A percentile compares a stretch with the other conserved stretches of the same genome.
Conservation (phyloP, 2,329 filamentous ascomycete genomes). For the Daldinia sp. region DNA sequence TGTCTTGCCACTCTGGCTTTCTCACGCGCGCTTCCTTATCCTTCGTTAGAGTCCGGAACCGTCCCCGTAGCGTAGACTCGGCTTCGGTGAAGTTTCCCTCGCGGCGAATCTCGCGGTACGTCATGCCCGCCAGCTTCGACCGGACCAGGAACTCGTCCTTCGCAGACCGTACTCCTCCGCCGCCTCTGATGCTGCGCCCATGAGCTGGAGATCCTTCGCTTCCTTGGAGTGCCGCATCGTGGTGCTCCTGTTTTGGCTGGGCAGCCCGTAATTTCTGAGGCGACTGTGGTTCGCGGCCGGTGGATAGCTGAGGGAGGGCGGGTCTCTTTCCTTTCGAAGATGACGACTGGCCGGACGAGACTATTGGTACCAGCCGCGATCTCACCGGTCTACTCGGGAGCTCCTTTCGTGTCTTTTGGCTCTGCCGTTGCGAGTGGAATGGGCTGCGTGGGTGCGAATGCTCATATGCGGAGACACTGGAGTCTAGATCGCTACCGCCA, state of each 20-base stretch:
- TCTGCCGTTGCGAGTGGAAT: conserved; percentile 29
- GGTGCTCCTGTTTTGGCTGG: conserved; percentile 23
- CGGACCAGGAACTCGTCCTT: conserved; percentile 65
- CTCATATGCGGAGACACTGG: conserved; percentile 36
- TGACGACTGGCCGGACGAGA: conserved; percentile 4
- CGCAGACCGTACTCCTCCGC: conserved; percentile 46
- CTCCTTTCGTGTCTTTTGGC: conserved; percentile 45
- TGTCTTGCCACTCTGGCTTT: conserved; percentile 71
- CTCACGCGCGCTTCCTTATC: conserved; percentile 70
- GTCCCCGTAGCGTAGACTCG: conserved; percentile 78
- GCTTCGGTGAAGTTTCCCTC: conserved; percentile 70
- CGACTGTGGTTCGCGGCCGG: conserved; percentile 15
- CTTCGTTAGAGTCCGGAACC: conserved; percentile 75
- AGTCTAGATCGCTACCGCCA: conserved; percentile 38
- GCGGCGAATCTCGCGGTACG: conserved; percentile 73
- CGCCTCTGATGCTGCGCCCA: background rate
- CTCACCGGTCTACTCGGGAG: conserved; percentile 46
- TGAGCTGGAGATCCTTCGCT: conserved; percentile 7
- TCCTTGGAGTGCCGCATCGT: background rate
- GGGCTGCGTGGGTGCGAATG: conserved; percentile 28
- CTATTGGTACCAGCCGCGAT: conserved; percentile 22
- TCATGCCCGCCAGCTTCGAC: conserved; percentile 67
- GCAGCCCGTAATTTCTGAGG: conserved; percentile 23
- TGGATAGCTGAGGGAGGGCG: conserved; percentile 11
- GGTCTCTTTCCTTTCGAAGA: conserved; percentile 35